These are phyloP conservation scores for Alternaria gaisen DNA, from an alignment of 2,329 filamentous ascomycete species.

Conservation along the genomic window DNA sequence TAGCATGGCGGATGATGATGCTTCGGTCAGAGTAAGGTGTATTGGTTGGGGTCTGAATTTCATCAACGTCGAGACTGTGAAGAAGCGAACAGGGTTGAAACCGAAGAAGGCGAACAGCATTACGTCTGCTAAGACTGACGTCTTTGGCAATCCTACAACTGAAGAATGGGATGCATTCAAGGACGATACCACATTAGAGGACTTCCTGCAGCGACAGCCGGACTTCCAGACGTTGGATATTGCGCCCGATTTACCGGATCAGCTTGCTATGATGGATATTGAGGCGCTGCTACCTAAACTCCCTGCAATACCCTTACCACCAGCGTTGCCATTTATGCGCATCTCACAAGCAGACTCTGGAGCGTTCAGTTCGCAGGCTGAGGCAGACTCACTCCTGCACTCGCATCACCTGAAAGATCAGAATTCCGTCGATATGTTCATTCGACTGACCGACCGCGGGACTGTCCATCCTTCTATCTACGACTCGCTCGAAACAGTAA, in stretches of 20 bases:
- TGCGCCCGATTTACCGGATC: constrained; percentile 50
- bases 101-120: constrained; percentile 23
- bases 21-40: constrained; percentile 50
- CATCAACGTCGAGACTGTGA: constrained; percentile 58
- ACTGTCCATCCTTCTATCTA: constrained; percentile 81
- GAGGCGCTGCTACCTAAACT: constrained; percentile 50
- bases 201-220: constrained; percentile 51
- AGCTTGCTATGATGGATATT: constrained; percentile 53
- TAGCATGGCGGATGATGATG: constrained; percentile 12
- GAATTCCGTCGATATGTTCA: constrained; percentile 80
- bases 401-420: constrained; percentile 67
- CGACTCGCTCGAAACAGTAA: constrained; percentile 82
- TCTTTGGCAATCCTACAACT: constrained; percentile 33
- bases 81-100: constrained; percentile 50
- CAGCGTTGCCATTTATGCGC: constrained; percentile 45
- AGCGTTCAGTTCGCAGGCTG: constrained; percentile 50
- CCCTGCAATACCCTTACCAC: constrained; percentile 49
- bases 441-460: constrained; percentile 76
- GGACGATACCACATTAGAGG: constrained; percentile 48
- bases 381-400: constrained; percentile 53
- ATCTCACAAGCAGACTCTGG: constrained; percentile 44
- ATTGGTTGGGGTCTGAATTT: constrained; percentile 66
- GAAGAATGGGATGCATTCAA: constrained; percentile 48
- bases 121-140: constrained; percentile 22
- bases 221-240: constrained; percentile 46